Evolutionary conservation across 1,284 basidiomycete genomes (phyloP), one percentile per base, ranked within the genome.

Genomic region (Meira nashicola): DNA sequence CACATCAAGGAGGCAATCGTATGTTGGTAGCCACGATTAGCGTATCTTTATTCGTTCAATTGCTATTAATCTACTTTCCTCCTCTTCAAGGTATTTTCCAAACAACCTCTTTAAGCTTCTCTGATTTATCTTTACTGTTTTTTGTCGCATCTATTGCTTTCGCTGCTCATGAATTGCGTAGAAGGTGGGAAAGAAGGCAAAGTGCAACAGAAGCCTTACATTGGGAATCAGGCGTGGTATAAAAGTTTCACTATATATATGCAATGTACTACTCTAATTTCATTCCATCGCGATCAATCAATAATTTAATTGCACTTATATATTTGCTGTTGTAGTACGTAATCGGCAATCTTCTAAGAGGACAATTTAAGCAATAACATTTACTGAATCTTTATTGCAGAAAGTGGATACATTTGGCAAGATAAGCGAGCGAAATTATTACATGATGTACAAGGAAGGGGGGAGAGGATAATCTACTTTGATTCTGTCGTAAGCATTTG

Each of bases 21-120:
- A 94, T 97, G 90, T 83, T 97, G 58, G 81, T 93, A 59, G 82
- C 86, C 59, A 95, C 94, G 0, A 88, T 95, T 47, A 87, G 86
- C 4, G 83, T 89, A 53, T 93, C 91, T 10, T 86, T 91, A 72
- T 39, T 92, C 55, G 87, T 87, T 39, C 89, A 94, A 79, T 84
- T 97, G 23, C 84, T 84, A 21, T 83, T 97, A 65, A 85, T 98
- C 60, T 98, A 97, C 78, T 83, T 97, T 47, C 89, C 92, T 0
- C 83, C 90, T 62, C 85, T 97, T 82, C 94, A 97, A 79, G 83
- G 84, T 52, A 83, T 98, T 47, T 98, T 97, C 84, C 92, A 96
- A 80, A 98, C 94, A 10, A 88, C 88, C 65, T 86, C 88, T 7
- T 82, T 98, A 14, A 81, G 82, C 33, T 55, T 82, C 17, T 79